Evolutionary conservation across 2,329 filamentous ascomycete genomes (phyloP).

Genomic region (Fusarium xyrophilum): DNA sequence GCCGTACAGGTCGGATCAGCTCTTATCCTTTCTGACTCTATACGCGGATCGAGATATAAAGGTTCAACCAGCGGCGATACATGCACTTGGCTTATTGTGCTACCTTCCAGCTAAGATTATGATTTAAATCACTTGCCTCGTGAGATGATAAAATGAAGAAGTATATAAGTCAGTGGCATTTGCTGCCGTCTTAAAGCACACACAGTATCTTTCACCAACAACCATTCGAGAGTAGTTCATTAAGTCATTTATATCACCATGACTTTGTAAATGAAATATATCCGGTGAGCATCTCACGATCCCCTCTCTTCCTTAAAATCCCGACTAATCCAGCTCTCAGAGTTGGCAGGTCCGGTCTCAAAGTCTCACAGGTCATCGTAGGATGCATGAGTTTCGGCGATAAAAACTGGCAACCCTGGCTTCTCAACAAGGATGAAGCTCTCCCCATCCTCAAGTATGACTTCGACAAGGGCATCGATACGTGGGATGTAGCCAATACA

Average conservation of each 20-base stretch:
- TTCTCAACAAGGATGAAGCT: neutral
- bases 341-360: neutral
- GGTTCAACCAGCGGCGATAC: neutral
- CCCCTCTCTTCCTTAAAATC: fast-evolving
- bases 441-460: neutral
- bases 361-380: neutral
- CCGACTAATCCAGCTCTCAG: neutral
- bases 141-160: fast-evolving
- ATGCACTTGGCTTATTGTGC: neutral
- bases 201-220: neutral
- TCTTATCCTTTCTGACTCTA: fast-evolving
- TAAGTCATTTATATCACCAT: fast-evolving
- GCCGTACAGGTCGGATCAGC: neutral
- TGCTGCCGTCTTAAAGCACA: too few relatives aligned
- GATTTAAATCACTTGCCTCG: fast-evolving
- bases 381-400: neutral
- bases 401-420: neutral
- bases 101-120: fast-evolving
- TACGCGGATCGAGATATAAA: neutral
- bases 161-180: neutral
- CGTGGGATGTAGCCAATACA: neutral
- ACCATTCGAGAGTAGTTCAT: fast-evolving
- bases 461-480: neutral
- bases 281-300: fast-evolving
- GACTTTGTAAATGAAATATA: neutral